Base-by-base conservation (phyloP, 1,284 basidiomycete species). In the Earliella scabrosa region DNA sequence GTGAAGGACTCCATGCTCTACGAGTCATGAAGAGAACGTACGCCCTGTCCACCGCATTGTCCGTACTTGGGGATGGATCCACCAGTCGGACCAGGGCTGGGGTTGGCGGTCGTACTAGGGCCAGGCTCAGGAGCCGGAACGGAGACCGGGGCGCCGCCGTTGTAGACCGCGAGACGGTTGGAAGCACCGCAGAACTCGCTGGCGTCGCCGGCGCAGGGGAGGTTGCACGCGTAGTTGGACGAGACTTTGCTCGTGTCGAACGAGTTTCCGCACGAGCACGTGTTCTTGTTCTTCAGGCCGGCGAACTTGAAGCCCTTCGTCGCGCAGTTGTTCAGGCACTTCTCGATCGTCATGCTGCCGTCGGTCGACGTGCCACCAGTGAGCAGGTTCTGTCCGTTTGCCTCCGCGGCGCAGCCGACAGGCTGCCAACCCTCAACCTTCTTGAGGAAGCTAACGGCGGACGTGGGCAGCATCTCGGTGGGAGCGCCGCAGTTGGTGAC, bases 201-300 rank as follows among this genome's bases (percentile, higher is more conserved):
- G 13, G 29, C 24, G 21, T 53, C 32, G 23, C 52, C 52, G 39
- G 23, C 46, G 52, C 52, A 53, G 31, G 38, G 45, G 24, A 53
- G 39, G 45, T 53, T 53, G 45, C 45, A 53, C 38, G 52, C 52
- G 39, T 53, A 53, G 23, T 16, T 43, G 24, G 45, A 41, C 29
- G 52, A 53, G 6, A 52, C 45, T 39, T 48, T 53, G 45, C 52
- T 53, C 39, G 52, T 34, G 36, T 53, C 52, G 45, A 53, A 53
- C 27, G 52, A 29, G 44, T 26, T 46, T 8, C 51, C 51, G 51
- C 51, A 52, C 51, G 51, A 52, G 51, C 51, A 52, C 2, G 43
- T 46, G 20, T 52, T 52, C 20, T 45, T 38, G 27, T 52, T 52
- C 44, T 52, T 52, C 44, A 52, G 9, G 9, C 51, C 51, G 9